A percentile compares a stretch with the other conserved stretches of the same genome.
Evolutionary conservation across 768 basidiomycete genomes (phyloP).

Genomic region (Mycena indigotica): DNA sequence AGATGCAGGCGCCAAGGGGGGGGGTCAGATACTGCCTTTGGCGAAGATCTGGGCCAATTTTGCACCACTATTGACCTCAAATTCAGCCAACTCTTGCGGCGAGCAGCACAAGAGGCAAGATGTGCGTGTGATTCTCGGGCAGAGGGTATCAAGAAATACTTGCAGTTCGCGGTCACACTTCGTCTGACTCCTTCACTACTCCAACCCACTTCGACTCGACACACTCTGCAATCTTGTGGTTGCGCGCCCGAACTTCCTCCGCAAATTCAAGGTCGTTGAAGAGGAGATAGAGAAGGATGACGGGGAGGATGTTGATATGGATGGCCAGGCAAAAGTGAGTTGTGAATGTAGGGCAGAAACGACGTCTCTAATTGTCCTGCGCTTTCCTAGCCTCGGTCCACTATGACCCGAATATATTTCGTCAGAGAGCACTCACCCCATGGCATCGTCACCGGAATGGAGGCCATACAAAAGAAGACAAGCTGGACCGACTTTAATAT

Average conservation of each 20-base stretch:
- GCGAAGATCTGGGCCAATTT: too few relatives aligned
- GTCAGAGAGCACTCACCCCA: slow-evolving; percentile 81
- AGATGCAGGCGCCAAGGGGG: too few relatives aligned
- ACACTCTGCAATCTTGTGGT: slow-evolving; percentile 85
- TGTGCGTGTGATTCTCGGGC: too few relatives aligned
- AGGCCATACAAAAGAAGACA: slow-evolving; percentile 80
- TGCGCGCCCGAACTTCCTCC: slow-evolving; percentile 78
- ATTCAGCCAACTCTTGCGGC: too few relatives aligned
- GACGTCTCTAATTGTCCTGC: slow-evolving; percentile 13
- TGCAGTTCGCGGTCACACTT: slow-evolving; percentile 77
- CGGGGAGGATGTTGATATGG: slow-evolving; percentile 78
- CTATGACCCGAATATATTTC: slow-evolving; percentile 71
- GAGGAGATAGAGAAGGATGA: slow-evolving; percentile 74
- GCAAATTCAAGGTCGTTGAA: slow-evolving; percentile 86
- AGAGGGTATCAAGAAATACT: too few relatives aligned
- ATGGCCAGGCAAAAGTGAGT: slow-evolving; percentile 80
- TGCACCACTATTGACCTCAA: too few relatives aligned
- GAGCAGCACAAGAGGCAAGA: too few relatives aligned
- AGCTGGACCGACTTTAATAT: slow-evolving; percentile 88
- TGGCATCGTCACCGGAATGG: slow-evolving; percentile 86
- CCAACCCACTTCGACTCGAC: slow-evolving; percentile 46
- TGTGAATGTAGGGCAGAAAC: slow-evolving; percentile 11
- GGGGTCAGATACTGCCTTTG: too few relatives aligned
- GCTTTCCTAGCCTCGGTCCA: slow-evolving; percentile 50
- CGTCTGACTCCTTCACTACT: slow-evolving; percentile 66